phyloP scores from a whole-genome alignment of 1,284 basidiomycete genomes.

The Fomes fomentarius region DNA sequence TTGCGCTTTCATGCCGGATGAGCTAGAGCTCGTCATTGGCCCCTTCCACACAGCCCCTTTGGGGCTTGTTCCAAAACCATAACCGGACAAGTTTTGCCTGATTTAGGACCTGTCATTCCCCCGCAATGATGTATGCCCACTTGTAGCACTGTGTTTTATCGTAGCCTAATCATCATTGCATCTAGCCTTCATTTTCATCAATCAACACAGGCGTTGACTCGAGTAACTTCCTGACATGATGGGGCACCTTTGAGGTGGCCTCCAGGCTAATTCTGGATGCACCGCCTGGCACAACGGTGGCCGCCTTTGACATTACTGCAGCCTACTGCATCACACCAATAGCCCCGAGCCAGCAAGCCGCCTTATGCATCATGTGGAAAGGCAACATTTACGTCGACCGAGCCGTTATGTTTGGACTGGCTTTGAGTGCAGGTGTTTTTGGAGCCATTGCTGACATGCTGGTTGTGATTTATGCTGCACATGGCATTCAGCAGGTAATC shows the following conservation, averaged over 20 bases:
- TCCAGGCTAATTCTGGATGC: slow-evolving; percentile 26
- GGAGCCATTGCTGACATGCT: slow-evolving; percentile 42
- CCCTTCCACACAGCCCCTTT: slow-evolving; percentile 41
- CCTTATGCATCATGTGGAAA: slow-evolving; percentile 34
- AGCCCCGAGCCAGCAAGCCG: slow-evolving; percentile 34
- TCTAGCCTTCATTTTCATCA: slow-evolving; percentile 17
- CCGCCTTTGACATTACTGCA: slow-evolving; percentile 41
- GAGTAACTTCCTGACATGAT: slow-evolving; percentile 37
- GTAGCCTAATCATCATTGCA: not conserved
- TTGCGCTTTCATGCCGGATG: slow-evolving; percentile 24
- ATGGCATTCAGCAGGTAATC: slow-evolving; percentile 27
- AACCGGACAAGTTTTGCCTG: slow-evolving; percentile 30
- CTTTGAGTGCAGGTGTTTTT: slow-evolving; percentile 41
- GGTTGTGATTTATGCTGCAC: slow-evolving; percentile 33
- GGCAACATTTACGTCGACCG: slow-evolving; percentile 37
- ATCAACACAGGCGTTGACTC: slow-evolving; percentile 33
- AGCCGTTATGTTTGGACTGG: slow-evolving; percentile 37
- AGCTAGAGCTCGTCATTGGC: slow-evolving; percentile 39
- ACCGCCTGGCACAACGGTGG: slow-evolving; percentile 34
- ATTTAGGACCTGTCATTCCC: slow-evolving; percentile 44
- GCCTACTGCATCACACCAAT: slow-evolving; percentile 42
- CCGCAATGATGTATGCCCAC: slow-evolving; percentile 22
- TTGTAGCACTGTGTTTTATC: not conserved
- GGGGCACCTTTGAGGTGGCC: slow-evolving; percentile 38
- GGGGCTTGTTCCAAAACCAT: slow-evolving; percentile 40